Percentiles rank a stretch among this genome's conserved stretches.
phyloP scores from a whole-genome alignment of 2,329 filamentous ascomycete genomes.

The Talaromyces sp. region DNA sequence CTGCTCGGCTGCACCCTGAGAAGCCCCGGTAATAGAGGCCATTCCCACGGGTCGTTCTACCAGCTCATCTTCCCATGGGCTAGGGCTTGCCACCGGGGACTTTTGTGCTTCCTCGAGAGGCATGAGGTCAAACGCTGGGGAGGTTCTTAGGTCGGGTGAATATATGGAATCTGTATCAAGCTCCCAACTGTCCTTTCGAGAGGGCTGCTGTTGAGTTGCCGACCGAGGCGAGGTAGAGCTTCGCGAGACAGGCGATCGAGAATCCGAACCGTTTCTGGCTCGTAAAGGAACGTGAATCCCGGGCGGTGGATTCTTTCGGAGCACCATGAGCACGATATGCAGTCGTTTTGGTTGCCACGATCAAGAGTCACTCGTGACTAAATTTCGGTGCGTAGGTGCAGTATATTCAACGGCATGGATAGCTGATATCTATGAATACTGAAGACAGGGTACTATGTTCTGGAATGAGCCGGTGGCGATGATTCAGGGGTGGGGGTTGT shows the following conservation, averaged over 20 bases:
- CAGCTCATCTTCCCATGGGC: conserved; percentile 30
- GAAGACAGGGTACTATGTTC: background rate
- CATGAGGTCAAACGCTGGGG: conserved; percentile 35
- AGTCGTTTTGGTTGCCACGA: background rate
- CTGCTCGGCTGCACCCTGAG: background rate
- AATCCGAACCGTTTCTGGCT: conserved; percentile 26
- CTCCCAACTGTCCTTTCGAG: conserved; percentile 22
- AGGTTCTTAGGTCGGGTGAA: conserved; percentile 35
- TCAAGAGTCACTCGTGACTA: background rate
- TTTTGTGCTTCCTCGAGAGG: conserved; percentile 34
- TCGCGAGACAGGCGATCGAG: conserved; percentile 32
- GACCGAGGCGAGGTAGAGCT: conserved; percentile 25
- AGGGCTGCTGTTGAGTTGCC: conserved; percentile 20
- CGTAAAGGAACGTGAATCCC: conserved; percentile 30
- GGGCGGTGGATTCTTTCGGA: conserved; percentile 36
- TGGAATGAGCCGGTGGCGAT: background rate
- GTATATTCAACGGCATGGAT: background rate
- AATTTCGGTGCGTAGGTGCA: background rate
- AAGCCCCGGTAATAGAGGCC: background rate
- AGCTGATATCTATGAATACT: background rate
- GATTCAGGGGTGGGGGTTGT: background rate
- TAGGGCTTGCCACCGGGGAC: conserved; percentile 29
- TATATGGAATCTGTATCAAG: conserved; percentile 29
- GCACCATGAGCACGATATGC: conserved; percentile 27
- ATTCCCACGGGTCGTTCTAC: conserved; percentile 20